A percentile compares a stretch with the other conserved stretches of the same genome.
Evolutionary conservation across 768 basidiomycete genomes (phyloP).

Genomic region (Termitomyces sp.): DNA sequence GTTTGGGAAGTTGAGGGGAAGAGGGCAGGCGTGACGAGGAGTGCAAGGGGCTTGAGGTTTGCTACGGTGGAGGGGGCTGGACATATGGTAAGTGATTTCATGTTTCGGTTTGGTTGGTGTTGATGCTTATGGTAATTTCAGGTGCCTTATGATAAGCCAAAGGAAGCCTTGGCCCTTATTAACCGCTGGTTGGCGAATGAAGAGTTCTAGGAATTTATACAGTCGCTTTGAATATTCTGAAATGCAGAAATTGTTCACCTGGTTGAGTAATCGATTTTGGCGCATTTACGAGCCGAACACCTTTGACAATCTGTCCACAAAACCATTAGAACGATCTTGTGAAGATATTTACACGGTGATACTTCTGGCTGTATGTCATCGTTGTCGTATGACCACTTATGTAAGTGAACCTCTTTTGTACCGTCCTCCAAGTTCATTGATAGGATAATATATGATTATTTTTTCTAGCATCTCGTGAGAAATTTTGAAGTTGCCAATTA

Average conservation of each 20-base stretch:
- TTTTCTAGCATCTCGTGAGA: background rate
- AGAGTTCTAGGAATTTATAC: background rate
- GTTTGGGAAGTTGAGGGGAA: constrained; percentile 55
- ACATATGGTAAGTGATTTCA: constrained; percentile 49
- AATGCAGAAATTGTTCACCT: background rate
- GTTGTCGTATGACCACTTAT: background rate
- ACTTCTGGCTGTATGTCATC: background rate
- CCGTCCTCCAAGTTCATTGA: background rate
- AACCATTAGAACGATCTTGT: background rate
- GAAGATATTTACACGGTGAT: background rate
- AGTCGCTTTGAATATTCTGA: background rate
- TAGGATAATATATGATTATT: background rate
- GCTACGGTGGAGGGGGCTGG: constrained; percentile 62
- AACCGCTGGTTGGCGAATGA: constrained; percentile 39
- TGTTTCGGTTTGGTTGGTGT: background rate
- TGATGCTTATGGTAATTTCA: constrained; percentile 14
- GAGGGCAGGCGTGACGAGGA: constrained; percentile 31
- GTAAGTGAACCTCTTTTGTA: background rate
- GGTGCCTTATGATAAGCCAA: constrained; percentile 59
- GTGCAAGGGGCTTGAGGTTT: constrained; percentile 51
- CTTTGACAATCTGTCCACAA: background rate
- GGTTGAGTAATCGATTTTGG: background rate
- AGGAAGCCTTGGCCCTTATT: constrained; percentile 48
- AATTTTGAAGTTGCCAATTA: background rate
- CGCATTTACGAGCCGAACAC: background rate